Evolutionary conservation across 1,139 yeast genomes (phyloP).

Genomic region (Suhomyces coccinellae): DNA sequence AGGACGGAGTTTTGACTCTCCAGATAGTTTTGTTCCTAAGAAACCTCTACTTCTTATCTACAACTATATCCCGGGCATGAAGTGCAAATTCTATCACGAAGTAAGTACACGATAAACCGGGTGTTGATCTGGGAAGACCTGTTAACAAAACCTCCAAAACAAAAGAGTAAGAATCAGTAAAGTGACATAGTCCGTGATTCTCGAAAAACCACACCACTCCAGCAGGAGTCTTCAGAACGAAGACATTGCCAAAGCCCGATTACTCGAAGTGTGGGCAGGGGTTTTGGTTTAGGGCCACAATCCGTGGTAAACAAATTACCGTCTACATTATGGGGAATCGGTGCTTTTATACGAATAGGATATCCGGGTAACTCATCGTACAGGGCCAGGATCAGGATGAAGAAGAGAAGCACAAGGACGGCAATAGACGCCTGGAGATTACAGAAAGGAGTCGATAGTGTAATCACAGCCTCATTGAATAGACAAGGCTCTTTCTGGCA

Average conservation of each 20-base stretch:
- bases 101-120: slow-evolving; percentile 53
- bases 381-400: background rate
- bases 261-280: slow-evolving; percentile 16
- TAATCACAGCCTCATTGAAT: background rate
- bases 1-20: too few relatives aligned
- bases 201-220: slow-evolving; percentile 15
- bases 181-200: slow-evolving; percentile 4
- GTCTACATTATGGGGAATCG: slow-evolving; percentile 13
- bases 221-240: slow-evolving; percentile 24
- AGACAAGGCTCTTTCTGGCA: background rate
- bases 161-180: slow-evolving; percentile 17
- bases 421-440: background rate
- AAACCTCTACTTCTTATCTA: background rate
- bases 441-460: background rate
- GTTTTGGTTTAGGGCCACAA: slow-evolving; percentile 35
- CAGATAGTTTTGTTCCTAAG: too few relatives aligned
- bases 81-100: slow-evolving; percentile 45
- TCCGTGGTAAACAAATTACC: slow-evolving; percentile 51
- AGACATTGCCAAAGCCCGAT: slow-evolving; percentile 8
- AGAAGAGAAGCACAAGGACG: background rate
- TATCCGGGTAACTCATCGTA: slow-evolving; percentile 18
- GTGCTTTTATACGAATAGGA: background rate
- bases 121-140: slow-evolving; percentile 46
- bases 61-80: slow-evolving; percentile 53
- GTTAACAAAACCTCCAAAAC: slow-evolving; percentile 28